Conservation (phyloP, 352 stramenopile species). For the Globisporangium apiculatum region DNA sequence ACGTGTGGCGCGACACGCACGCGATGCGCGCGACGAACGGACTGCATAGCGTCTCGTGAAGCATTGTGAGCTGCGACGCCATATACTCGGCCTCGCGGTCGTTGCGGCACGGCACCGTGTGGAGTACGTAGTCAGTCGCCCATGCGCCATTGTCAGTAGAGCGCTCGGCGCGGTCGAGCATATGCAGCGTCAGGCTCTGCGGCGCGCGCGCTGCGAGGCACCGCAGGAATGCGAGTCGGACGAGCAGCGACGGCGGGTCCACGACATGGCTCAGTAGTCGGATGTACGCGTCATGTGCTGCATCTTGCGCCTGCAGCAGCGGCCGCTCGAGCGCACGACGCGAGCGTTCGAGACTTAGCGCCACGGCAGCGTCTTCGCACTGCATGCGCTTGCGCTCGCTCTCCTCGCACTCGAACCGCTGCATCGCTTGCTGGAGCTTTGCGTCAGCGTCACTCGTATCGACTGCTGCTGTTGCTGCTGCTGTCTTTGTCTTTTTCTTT, state of each 20-base stretch:
- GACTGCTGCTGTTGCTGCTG: background rate
- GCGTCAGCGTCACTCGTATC: constrained; percentile 1
- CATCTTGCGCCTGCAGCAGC: constrained; percentile 38
- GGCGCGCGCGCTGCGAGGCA: constrained; percentile 31
- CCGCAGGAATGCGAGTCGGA: constrained; percentile 36
- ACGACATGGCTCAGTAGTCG: constrained; percentile 46
- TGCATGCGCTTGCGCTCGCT: constrained; percentile 35
- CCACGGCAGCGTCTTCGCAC: constrained; percentile 35
- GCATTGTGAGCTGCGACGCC: constrained; percentile 22
- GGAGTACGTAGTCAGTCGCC: constrained; percentile 26
- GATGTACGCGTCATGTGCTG: constrained; percentile 37
- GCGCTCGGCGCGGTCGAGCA: constrained; percentile 18
- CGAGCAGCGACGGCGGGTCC: constrained; percentile 36
- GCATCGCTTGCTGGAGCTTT: constrained; percentile 16
- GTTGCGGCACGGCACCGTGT: constrained; percentile 36
- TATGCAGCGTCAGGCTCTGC: constrained; percentile 32
- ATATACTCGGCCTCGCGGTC: constrained; percentile 30
- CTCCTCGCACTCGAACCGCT: constrained; percentile 39
- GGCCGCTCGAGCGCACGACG: constrained; percentile 31
- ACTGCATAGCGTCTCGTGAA: constrained; percentile 31
- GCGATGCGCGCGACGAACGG: constrained; percentile 28
- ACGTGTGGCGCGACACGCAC: constrained; percentile 37
- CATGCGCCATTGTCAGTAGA: constrained; percentile 6
- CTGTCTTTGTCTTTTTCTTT: constrained; percentile 3
- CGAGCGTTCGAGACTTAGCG: constrained; percentile 40